phyloP scores from a whole-genome alignment of 1,139 yeast species.

The Protomyces arabidopsidicola region DNA sequence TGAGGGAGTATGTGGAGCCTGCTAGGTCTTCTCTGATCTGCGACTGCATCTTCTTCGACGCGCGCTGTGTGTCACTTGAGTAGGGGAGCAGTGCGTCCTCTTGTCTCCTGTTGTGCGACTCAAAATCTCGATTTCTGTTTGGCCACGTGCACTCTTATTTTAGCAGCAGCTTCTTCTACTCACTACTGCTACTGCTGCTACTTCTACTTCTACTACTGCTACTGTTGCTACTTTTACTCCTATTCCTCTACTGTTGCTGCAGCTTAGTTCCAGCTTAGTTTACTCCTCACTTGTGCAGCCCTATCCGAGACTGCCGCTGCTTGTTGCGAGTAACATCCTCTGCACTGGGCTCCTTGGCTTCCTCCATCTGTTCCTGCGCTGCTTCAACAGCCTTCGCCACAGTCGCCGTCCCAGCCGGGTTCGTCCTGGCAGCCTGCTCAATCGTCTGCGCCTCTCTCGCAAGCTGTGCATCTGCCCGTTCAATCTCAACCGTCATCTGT shows the following conservation, averaged over 20 bases:
- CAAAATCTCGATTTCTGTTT: no score
- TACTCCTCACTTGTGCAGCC: conserved; percentile 20
- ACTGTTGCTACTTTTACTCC: no score
- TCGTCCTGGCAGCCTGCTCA: neutral
- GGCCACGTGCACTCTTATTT: no score
- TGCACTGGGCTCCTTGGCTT: neutral
- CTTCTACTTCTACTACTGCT: no score
- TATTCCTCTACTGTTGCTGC: no score
- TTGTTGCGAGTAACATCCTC: neutral
- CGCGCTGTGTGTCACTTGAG: no score
- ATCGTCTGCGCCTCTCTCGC: conserved; percentile 1
- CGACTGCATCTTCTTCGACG: conserved; percentile 6
- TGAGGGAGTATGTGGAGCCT: conserved; percentile 3
- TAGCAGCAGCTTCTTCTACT: no score
- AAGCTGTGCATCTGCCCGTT: conserved; percentile 15
- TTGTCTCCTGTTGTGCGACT: no score
- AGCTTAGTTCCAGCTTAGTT: no score
- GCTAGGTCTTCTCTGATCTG: conserved; percentile 23
- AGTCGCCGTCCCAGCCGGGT: neutral
- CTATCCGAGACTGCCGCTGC: conserved; percentile 5
- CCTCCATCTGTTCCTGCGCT: conserved; percentile 1
- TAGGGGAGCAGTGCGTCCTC: no score
- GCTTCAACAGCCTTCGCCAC: neutral
- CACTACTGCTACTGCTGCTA: no score
- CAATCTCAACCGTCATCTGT: conserved; percentile 16